Conservation (phyloP, 768 basidiomycete species). For the Lactarius evosmus region DNA sequence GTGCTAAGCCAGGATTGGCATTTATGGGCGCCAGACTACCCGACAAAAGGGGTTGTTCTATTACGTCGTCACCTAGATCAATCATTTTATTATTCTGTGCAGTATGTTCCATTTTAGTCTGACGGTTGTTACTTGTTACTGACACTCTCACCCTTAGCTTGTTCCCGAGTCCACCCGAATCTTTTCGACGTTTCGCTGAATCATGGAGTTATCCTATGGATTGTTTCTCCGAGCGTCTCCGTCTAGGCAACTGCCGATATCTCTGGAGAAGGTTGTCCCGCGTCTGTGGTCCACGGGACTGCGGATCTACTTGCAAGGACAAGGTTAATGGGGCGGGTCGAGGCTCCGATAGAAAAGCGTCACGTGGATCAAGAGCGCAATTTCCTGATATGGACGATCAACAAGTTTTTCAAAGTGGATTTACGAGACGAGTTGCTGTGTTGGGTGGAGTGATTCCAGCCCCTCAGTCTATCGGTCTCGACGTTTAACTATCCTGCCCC, state of each 20-base stretch:
- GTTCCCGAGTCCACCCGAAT: conserved; percentile 4
- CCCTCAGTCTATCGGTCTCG: neutral
- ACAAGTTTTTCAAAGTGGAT: conserved; percentile 1
- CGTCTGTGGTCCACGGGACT: neutral
- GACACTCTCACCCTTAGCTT: too few relatives aligned
- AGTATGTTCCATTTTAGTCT: too few relatives aligned
- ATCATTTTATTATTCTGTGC: neutral
- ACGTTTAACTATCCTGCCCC: neutral
- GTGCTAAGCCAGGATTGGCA: neutral
- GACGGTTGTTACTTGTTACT: too few relatives aligned
- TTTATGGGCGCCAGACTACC: neutral
- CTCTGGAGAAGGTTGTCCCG: too few relatives aligned
- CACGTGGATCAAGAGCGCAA: neutral
- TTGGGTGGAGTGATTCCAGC: neutral
- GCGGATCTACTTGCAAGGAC: neutral
- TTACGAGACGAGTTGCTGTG: neutral
- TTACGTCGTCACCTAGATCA: conserved; percentile 18
- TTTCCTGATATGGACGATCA: conserved; percentile 14
- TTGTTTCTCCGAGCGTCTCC: neutral
- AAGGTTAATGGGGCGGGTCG: too few relatives aligned
- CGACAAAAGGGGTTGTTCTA: neutral
- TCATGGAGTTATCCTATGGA: neutral
- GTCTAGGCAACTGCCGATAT: neutral
- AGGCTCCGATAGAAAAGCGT: neutral
- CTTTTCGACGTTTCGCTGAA: neutral